A percentile compares a stretch with the other conserved stretches of the same genome.
Conservation (phyloP, 495 filamentous ascomycete species). For the Venustampulla echinocandica region DNA sequence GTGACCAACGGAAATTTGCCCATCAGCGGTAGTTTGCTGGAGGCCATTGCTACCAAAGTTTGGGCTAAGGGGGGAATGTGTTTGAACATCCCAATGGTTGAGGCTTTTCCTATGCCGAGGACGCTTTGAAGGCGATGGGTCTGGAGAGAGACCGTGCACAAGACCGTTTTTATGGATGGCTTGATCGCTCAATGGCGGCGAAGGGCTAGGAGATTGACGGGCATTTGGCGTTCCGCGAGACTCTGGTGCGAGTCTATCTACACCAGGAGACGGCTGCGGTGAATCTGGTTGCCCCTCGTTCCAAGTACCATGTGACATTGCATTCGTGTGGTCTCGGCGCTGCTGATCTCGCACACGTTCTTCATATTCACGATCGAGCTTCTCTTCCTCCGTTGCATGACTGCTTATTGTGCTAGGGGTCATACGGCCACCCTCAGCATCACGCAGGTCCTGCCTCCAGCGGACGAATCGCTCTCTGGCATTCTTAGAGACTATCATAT, state of each 20-base stretch:
- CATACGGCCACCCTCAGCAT: constrained; percentile 29
- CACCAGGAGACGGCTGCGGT: constrained; percentile 21
- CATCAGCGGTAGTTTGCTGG: constrained; percentile 12
- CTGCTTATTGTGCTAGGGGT: constrained; percentile 16
- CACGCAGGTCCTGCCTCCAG: constrained; percentile 68
- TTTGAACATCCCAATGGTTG: constrained; percentile 5
- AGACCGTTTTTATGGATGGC: not conserved
- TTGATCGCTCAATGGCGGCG: not conserved
- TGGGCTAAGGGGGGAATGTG: constrained; percentile 18
- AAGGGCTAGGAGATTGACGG: constrained; percentile 8
- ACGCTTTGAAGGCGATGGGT: constrained; percentile 14
- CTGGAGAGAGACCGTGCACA: constrained; percentile 11
- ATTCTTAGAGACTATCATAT: constrained; percentile 63
- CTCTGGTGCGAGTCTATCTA: constrained; percentile 5
- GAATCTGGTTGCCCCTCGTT: constrained; percentile 53
- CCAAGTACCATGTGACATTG: constrained; percentile 48
- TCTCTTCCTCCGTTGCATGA: constrained; percentile 8
- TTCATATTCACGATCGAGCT: constrained; percentile 18
- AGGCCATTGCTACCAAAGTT: constrained; percentile 9
- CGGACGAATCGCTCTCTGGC: constrained; percentile 63
- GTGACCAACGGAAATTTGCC: constrained; percentile 5
- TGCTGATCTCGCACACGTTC: constrained; percentile 18
- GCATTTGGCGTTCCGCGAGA: not conserved
- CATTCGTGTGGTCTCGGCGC: constrained; percentile 37
- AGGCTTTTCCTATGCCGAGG: constrained; percentile 10